Evolutionary conservation across 2,329 filamentous ascomycete genomes (phyloP), one percentile per base, ranked within the genome.

Genomic region (Didymella sp.): DNA sequence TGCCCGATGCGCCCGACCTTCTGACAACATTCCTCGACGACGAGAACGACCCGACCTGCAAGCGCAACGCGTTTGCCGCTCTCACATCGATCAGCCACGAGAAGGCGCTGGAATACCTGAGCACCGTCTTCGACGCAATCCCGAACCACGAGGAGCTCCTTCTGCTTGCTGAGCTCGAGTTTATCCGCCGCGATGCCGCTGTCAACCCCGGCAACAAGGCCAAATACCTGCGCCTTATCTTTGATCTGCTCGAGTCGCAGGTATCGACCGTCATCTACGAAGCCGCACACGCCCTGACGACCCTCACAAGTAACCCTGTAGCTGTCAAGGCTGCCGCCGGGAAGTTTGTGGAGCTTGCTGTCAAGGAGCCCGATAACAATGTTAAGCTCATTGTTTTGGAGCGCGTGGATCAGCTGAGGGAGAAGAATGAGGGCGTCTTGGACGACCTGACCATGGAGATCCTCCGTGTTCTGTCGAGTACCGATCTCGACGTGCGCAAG

Each of bases 321-420:
- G 95, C 95, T 17, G 94, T 99, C 58, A 99, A 98, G 80, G 95
- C 95, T 24, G 95, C 95, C 9, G 95, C 95, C 13, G 86, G 87
- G 67, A 99, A 99, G 74, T 95, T 99, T 75, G 96, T 98, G 63
- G 95, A 99, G 77, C 83, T 99, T 8, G 92, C 90, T 74, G 97
- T 99, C 75, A 96, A 96, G 79, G 95, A 98, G 78, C 89, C 95
- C 0, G 95, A 99, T 77, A 99, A 99, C 82, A 99, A 99, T 73
- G 95, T 99, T 63, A 99, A 99, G 81, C 87, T 99, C 42, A 99
- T 99, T 67, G 95, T 99, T 19, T 84, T 99, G 40, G 95, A 98
- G 72, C 89, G 94, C 42, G 95, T 99, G 33, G 90, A 96, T 70
- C 89, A 94, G 70, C 78, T 97, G 61, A 86, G 93, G 67, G 88